Conservation (phyloP, 1,284 basidiomycete species). For the Fomitiporia mediterranea region DNA sequence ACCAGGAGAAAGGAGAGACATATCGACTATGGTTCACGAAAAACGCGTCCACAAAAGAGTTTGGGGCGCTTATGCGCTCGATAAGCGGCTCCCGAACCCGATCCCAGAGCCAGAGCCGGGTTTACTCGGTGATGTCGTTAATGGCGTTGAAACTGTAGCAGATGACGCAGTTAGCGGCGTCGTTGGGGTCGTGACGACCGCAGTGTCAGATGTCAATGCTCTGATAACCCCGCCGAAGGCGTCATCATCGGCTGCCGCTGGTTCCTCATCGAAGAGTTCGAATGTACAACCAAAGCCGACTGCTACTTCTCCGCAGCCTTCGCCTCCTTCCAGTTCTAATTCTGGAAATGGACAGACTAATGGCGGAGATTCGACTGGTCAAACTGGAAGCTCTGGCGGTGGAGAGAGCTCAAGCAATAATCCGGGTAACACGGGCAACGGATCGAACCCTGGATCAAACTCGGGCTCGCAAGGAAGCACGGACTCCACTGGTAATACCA, state of each 20-base stretch:
- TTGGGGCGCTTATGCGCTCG: neutral
- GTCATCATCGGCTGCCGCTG: neutral
- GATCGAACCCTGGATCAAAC: neutral
- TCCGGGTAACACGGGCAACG: neutral
- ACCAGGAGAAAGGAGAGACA: neutral
- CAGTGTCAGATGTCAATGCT: neutral
- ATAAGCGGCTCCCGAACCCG: neutral
- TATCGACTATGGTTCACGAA: neutral
- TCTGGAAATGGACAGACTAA: neutral
- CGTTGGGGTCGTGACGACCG: neutral
- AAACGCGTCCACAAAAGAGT: neutral
- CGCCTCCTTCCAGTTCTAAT: neutral
- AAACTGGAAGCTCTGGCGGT: neutral
- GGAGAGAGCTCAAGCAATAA: slow-evolving; percentile 1
- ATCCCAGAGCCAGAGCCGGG: neutral
- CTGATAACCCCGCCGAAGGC: neutral
- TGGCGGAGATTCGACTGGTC: neutral
- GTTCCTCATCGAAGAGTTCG: neutral
- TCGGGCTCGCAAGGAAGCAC: neutral
- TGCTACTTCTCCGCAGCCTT: neutral
- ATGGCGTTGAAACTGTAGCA: neutral
- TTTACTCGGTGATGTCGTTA: neutral
- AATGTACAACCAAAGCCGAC: neutral
- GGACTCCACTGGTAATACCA: neutral
- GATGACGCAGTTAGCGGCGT: neutral